A percentile compares a stretch with the other conserved stretches of the same genome.
phyloP scores from a whole-genome alignment of 192 early-diverging fungal species.

The Umbelopsis vinacea region DNA sequence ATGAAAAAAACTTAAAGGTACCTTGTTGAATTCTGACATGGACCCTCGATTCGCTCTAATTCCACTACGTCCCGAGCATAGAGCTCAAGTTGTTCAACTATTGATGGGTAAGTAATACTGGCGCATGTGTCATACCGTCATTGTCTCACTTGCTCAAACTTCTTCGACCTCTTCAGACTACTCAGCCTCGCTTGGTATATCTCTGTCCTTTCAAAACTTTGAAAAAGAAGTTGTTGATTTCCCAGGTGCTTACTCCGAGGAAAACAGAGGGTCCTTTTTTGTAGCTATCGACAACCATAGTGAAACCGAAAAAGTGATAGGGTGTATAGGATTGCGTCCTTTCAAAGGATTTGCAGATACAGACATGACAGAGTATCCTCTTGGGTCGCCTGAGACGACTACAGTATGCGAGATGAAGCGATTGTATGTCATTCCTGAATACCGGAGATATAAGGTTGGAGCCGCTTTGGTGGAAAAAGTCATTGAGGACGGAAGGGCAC shows the following conservation, averaged over 20 bases:
- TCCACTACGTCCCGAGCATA: background rate
- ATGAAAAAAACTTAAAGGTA: background rate
- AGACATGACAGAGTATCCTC: background rate
- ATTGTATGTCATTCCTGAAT: constrained; percentile 4
- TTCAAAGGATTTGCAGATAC: constrained; percentile 18
- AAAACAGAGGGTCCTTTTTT: background rate
- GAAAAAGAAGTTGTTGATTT: constrained; percentile 13
- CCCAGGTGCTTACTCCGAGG: background rate
- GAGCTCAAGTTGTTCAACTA: constrained; percentile 1
- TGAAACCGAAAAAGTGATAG: background rate
- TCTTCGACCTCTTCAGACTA: background rate
- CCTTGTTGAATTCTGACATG: background rate
- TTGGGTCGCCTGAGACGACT: background rate
- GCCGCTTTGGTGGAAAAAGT: background rate
- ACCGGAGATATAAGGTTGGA: constrained; percentile 1
- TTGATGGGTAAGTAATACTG: background rate
- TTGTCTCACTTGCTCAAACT: background rate
- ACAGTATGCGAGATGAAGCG: constrained; percentile 16
- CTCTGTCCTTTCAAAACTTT: constrained; percentile 11
- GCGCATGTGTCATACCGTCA: background rate
- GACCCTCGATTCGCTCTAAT: background rate
- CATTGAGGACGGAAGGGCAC: background rate
- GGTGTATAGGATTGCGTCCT: constrained; percentile 9
- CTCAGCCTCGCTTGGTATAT: background rate
- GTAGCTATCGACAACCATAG: background rate